Evolutionary conservation across 176 grass and related monocot genomes (phyloP).

Genomic region (Neostapfia colusana): DNA sequence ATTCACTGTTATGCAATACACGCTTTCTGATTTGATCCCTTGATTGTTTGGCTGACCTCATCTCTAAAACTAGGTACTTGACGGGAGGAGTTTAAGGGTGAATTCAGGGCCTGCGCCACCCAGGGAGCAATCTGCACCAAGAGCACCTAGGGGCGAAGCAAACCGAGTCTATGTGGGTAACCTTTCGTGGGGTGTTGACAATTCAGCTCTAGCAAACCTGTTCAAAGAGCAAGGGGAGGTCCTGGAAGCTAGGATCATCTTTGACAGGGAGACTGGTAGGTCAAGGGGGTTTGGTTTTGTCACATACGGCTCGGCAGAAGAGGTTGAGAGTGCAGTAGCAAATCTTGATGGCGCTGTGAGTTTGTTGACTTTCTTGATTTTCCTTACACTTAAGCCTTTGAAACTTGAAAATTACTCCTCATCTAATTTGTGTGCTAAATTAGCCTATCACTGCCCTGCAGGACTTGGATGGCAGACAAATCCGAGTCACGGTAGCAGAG

Average conservation of each 20-base stretch:
- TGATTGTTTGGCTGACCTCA: background rate
- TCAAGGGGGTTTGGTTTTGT: slow-evolving; percentile 91
- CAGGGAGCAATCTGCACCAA: slow-evolving; percentile 50
- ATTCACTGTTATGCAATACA: background rate
- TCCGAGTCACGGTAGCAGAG: slow-evolving; percentile 62
- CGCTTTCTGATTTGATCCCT: slow-evolving; percentile 1
- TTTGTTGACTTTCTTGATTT: background rate
- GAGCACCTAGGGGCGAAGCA: slow-evolving; percentile 44
- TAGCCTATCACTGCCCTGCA: slow-evolving; percentile 23
- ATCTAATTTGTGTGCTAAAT: background rate
- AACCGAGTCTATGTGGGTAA: slow-evolving; percentile 82
- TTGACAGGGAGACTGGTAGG: slow-evolving; percentile 78
- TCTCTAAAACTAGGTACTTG: slow-evolving; percentile 54
- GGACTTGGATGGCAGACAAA: slow-evolving; percentile 75
- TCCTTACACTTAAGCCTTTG: background rate
- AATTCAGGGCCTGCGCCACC: slow-evolving; percentile 68
- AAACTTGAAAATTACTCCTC: background rate
- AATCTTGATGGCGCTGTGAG: slow-evolving; percentile 82
- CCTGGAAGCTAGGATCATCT: slow-evolving; percentile 66
- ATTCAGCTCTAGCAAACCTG: slow-evolving; percentile 61
- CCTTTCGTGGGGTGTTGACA: slow-evolving; percentile 80
- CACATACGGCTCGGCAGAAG: slow-evolving; percentile 52
- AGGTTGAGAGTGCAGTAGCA: slow-evolving; percentile 70
- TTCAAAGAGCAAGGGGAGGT: slow-evolving; percentile 78
- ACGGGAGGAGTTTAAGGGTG: slow-evolving; percentile 70